Conservation (phyloP, 2,329 filamentous ascomycete species). For the Nemania sp. region DNA sequence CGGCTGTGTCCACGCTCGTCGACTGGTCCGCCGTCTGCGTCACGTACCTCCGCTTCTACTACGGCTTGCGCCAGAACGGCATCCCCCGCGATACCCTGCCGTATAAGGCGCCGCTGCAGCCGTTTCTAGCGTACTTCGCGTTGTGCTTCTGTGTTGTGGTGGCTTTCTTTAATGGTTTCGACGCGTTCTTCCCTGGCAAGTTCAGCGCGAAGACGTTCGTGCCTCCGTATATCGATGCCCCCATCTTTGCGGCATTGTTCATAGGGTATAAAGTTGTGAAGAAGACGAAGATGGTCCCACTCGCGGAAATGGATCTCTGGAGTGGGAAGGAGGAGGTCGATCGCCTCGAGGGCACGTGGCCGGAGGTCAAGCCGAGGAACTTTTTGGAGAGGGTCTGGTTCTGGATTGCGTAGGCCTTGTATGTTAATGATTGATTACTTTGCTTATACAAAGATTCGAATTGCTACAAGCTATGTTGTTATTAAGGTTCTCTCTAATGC, state of each 20-base stretch:
- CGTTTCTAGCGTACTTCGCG: conserved; percentile 74
- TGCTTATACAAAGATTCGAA: too few relatives aligned
- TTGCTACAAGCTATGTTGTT: too few relatives aligned
- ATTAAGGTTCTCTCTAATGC: too few relatives aligned
- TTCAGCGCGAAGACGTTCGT: conserved; percentile 66
- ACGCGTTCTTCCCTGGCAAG: conserved; percentile 73
- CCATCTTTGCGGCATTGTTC: conserved; percentile 73
- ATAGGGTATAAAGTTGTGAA: conserved; percentile 76
- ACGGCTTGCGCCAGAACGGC: conserved; percentile 73
- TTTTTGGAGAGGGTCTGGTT: conserved; percentile 57
- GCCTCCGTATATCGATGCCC: conserved; percentile 76
- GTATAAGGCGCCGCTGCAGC: conserved; percentile 74
- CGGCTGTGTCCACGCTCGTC: conserved; percentile 77
- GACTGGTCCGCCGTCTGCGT: conserved; percentile 75
- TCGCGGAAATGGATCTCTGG: conserved; percentile 57
- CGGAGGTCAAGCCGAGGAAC: conserved; percentile 52
- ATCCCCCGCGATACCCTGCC: conserved; percentile 73
- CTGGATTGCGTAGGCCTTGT: conserved; percentile 56
- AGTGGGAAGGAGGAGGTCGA: conserved; percentile 57
- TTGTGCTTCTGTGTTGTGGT: conserved; percentile 72
- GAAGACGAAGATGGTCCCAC: conserved; percentile 62
- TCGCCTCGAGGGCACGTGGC: conserved; percentile 54
- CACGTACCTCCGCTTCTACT: conserved; percentile 77
- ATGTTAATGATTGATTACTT: too few relatives aligned
- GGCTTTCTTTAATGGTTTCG: conserved; percentile 78